phyloP scores from a whole-genome alignment of 2,329 filamentous ascomycete genomes.

The Samsoniella hepiali region DNA sequence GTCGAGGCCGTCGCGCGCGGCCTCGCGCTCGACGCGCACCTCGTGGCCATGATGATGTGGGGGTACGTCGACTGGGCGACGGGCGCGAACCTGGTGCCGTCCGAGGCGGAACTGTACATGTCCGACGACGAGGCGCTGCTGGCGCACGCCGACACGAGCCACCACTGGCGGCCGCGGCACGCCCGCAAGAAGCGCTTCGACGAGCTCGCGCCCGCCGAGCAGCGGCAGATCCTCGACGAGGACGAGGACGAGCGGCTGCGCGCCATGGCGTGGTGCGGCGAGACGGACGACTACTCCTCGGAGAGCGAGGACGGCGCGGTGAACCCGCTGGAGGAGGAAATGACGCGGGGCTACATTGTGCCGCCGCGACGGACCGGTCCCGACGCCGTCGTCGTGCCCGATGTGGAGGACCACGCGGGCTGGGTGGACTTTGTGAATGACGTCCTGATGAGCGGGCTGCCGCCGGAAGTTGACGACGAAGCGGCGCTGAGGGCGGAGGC shows the following conservation, averaged over 20 bases:
- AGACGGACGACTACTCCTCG: slow-evolving; percentile 22
- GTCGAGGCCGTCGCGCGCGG: slow-evolving; percentile 52
- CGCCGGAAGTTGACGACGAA: slow-evolving; percentile 25
- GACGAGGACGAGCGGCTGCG: slow-evolving; percentile 36
- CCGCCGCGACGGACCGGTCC: slow-evolving; percentile 19
- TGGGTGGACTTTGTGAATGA: slow-evolving; percentile 30
- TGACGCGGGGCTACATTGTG: slow-evolving; percentile 33
- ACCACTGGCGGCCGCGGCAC: slow-evolving; percentile 45
- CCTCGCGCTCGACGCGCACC: slow-evolving; percentile 51
- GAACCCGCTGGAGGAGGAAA: slow-evolving; percentile 31
- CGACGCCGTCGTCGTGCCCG: slow-evolving; percentile 20
- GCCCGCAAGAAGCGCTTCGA: slow-evolving; percentile 44
- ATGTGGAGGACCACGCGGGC: slow-evolving; percentile 21
- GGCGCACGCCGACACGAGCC: slow-evolving; percentile 29
- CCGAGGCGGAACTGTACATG: slow-evolving; percentile 50
- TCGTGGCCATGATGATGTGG: slow-evolving; percentile 58
- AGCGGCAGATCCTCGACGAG: slow-evolving; percentile 36
- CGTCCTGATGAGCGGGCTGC: slow-evolving; percentile 25
- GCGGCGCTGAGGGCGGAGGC: slow-evolving; percentile 26
- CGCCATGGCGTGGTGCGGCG: slow-evolving; percentile 33
- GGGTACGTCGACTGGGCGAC: slow-evolving; percentile 56
- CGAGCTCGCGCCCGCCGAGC: slow-evolving; percentile 35
- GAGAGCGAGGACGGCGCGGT: slow-evolving; percentile 1
- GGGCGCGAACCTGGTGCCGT: slow-evolving; percentile 49
- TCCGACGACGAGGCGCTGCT: slow-evolving; percentile 39